Conservation (phyloP, 179 eudicot genomes). For the Sideroxylon spinosum region DNA sequence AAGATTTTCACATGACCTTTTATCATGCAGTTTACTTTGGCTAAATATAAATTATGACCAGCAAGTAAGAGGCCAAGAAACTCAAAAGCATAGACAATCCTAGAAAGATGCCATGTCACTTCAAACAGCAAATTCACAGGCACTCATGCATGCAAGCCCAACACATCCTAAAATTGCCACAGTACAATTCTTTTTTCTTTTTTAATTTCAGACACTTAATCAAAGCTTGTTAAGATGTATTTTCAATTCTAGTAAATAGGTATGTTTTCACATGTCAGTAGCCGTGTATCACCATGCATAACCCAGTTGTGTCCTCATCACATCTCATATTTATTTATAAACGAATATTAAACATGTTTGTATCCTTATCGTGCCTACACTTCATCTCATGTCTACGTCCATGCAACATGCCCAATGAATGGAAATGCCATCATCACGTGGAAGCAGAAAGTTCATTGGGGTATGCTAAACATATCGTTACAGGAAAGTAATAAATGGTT, state of each 20-base stretch:
- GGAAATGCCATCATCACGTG: neutral
- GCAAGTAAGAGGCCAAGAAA: neutral
- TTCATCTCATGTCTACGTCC: neutral
- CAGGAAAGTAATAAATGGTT: too few relatives aligned
- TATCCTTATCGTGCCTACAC: neutral
- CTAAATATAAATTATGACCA: neutral
- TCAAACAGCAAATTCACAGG: neutral
- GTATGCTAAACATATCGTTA: too few relatives aligned
- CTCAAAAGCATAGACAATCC: neutral
- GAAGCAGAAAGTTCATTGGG: neutral
- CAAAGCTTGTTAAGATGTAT: neutral
- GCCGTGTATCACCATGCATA: neutral
- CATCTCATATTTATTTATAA: neutral
- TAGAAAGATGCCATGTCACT: neutral
- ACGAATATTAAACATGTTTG: neutral
- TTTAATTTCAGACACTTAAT: neutral
- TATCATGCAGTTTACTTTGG: too few relatives aligned
- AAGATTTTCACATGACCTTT: too few relatives aligned
- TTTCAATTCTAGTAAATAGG: neutral
- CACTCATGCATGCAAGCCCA: neutral
- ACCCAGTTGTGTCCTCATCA: neutral
- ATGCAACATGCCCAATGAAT: slow-evolving; percentile 1
- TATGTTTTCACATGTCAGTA: neutral
- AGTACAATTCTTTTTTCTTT: neutral
- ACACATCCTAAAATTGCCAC: neutral